These are phyloP conservation scores for Vitis hybrid DNA, from an alignment of 177 flowering plant species.

Conservation along the genomic window DNA sequence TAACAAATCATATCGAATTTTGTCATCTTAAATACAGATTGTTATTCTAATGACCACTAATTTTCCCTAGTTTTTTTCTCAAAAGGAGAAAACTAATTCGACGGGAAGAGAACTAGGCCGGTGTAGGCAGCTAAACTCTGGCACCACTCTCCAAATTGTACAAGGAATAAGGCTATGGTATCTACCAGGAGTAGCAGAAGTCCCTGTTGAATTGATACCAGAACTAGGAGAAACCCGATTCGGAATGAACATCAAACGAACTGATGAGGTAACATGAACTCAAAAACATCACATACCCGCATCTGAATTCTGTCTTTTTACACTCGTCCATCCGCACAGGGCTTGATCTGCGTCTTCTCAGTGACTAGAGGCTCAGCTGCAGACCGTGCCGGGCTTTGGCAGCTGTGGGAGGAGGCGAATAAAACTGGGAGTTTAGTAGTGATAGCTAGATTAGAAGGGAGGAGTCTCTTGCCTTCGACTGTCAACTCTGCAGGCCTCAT, in stretches of 20 bases:
- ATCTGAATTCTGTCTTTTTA: background rate
- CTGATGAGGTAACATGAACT: constrained; percentile 43
- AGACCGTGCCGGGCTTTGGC: constrained; percentile 43
- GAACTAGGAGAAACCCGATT: constrained; percentile 42
- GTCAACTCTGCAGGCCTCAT: constrained; percentile 40
- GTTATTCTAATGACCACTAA: background rate
- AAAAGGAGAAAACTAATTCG: constrained; percentile 23
- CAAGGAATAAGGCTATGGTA: constrained; percentile 57
- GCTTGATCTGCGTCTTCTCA: constrained; percentile 42
- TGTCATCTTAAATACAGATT: no score
- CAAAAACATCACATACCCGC: background rate
- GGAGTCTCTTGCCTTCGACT: constrained; percentile 44
- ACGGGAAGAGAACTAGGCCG: constrained; percentile 19
- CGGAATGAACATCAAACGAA: constrained; percentile 56
- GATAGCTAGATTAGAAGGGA: constrained; percentile 54
- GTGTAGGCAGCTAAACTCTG: constrained; percentile 22
- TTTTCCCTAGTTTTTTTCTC: background rate
- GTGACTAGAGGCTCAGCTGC: constrained; percentile 46
- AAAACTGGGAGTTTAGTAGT: constrained; percentile 27
- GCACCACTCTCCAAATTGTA: constrained; percentile 18
- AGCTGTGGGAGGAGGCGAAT: constrained; percentile 37
- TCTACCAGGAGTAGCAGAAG: constrained; percentile 51
- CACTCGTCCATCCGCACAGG: constrained; percentile 21
- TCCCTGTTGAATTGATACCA: constrained; percentile 30
- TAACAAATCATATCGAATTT: no score